Percentiles rank a stretch among this genome's conserved stretches.
phyloP scores from a whole-genome alignment of 495 filamentous ascomycete genomes.

The Venustampulla echinocandica region DNA sequence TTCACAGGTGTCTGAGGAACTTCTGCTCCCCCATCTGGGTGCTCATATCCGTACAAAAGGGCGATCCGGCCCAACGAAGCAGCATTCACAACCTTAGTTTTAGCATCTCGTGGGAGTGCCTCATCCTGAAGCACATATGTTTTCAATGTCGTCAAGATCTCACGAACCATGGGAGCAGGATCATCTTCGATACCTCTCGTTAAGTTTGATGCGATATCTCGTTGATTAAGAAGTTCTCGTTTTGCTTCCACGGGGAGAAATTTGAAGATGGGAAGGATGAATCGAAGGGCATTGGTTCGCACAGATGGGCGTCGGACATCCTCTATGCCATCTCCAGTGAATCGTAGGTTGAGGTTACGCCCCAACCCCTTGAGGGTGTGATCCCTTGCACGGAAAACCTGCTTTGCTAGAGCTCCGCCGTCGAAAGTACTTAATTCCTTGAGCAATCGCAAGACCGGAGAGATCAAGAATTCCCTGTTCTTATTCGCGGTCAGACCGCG shows the following conservation, averaged over 20 bases:
- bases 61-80: constrained; percentile 62
- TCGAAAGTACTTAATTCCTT: constrained; percentile 72
- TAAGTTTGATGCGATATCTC: constrained; percentile 58
- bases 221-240: constrained; percentile 63
- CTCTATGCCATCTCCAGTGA: constrained; percentile 43
- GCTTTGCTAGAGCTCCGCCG: constrained; percentile 64
- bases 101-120: constrained; percentile 57
- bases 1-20: constrained; percentile 36
- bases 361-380: constrained; percentile 66
- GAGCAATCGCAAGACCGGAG: constrained; percentile 70
- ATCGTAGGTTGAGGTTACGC: constrained; percentile 46
- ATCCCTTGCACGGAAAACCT: constrained; percentile 58
- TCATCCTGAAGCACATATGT: constrained; percentile 60
- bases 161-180: constrained; percentile 55
- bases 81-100: constrained; percentile 62
- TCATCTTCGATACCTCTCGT: constrained; percentile 66
- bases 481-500: constrained; percentile 63
- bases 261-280: constrained; percentile 64
- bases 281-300: constrained; percentile 65
- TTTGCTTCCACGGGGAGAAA: constrained; percentile 63
- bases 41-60: constrained; percentile 57
- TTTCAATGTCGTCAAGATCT: constrained; percentile 57
- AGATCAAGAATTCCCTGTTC: constrained; percentile 75
- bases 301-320: constrained; percentile 56
- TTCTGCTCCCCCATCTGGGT: constrained; percentile 12